Evolutionary conservation across 139 green algal species (phyloP), one percentile per base, ranked within the genome.

Genomic region (Micromonas commoda): DNA sequence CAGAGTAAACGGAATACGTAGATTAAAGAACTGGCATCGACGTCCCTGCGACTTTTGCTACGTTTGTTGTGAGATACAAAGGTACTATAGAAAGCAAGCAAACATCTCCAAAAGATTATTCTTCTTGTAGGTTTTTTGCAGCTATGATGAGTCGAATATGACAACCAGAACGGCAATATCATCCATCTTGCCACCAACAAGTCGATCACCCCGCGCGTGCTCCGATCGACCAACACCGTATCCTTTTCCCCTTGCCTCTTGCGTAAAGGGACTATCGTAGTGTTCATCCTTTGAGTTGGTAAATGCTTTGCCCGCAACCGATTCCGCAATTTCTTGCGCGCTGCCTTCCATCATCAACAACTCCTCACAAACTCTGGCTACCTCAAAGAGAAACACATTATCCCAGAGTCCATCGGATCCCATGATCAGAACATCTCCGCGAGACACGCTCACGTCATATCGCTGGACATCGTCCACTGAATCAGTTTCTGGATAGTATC

Each of bases 371-470:
- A 96, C 32, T 2, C 64, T 70, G 5, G 78, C 87, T 28, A 99
- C 67, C 80, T 98, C 95, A 33, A 94, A 87, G 31, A 90, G 83
- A 64, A 93, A 98, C 2, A 98, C 89, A 82, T 99, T 99, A 86
- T 99, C 95, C 83, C 93, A 98, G 39, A 99, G 80, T 1, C 95
- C 95, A 82, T 99, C 95, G 0, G 92, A 97, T 75, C 88, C 95
- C 3, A 89, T 53, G 19, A 98, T 84, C 0, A 99, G 72, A 0
- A 97, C 83, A 81, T 99, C 95, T 1, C 94, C 95, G 35, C 81
- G 77, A 82, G 80, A 80, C 21, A 97, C 80, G 2, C 78, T 54
- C 24, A 97, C 77, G 26, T 86, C 21, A 73, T 89, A 92, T 20
- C 85, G 24, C n/a, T 90, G 77, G 16, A 87, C 85, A 68, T 87